Percentiles rank a stretch among this genome's conserved stretches.
Conservation (phyloP, 2,329 filamentous ascomycete genomes). For the Alternaria ventricosa region DNA sequence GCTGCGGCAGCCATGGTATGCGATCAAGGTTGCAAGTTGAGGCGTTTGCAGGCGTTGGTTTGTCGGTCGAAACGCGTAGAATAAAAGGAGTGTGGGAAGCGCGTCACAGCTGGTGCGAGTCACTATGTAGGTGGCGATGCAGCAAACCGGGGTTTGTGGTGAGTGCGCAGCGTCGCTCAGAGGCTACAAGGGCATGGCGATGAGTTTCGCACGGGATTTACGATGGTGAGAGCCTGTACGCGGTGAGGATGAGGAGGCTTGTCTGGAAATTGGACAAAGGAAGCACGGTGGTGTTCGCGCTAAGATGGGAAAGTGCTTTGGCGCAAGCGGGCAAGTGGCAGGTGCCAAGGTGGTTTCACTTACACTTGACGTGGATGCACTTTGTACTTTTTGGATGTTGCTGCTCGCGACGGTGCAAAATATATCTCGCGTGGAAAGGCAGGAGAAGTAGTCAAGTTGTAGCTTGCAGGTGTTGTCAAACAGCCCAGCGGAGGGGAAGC, state of each 20-base stretch:
- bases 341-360: not conserved
- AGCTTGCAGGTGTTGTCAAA: not conserved
- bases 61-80: slow-evolving; percentile 8
- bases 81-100: slow-evolving; percentile 17
- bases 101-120: slow-evolving; percentile 24
- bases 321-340: slow-evolving; percentile 11
- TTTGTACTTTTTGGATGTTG: not conserved
- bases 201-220: not conserved
- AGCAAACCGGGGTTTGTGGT: slow-evolving; percentile 4
- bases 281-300: slow-evolving; percentile 16
- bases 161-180: not conserved
- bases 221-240: not conserved
- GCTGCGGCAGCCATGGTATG: slow-evolving; percentile 34
- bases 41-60: slow-evolving; percentile 3
- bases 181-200: slow-evolving; percentile 17
- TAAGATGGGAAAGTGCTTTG: slow-evolving; percentile 14
- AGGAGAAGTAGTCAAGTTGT: not conserved
- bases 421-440: not conserved
- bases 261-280: slow-evolving; percentile 21
- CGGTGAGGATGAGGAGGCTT: slow-evolving; percentile 6
- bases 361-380: not conserved
- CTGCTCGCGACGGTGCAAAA: not conserved
- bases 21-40: not conserved
- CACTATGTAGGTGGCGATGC: slow-evolving; percentile 14
- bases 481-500: slow-evolving; percentile 5